phyloP scores from a whole-genome alignment of 2,329 filamentous ascomycete genomes.

The Plectosphaerella cucumerina region DNA sequence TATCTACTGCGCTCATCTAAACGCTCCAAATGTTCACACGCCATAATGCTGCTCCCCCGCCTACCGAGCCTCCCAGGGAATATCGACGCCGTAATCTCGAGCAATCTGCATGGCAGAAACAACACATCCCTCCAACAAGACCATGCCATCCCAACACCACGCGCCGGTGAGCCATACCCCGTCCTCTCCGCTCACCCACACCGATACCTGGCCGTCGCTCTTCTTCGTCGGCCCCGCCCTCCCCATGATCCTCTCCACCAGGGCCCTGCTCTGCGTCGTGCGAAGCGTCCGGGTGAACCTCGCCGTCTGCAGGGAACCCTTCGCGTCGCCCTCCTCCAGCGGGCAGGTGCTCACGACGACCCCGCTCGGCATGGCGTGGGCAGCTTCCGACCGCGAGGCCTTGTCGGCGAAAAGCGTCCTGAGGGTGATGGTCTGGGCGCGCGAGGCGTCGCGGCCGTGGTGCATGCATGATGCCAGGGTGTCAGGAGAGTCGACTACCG shows the following conservation, averaged over 20 bases:
- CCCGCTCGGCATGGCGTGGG: slow-evolving; percentile 47
- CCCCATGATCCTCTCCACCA: slow-evolving; percentile 42
- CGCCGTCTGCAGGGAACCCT: slow-evolving; percentile 37
- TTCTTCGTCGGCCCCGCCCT: background rate
- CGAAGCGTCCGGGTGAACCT: slow-evolving; percentile 50
- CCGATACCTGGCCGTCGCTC: background rate
- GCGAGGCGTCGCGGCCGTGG: slow-evolving; percentile 15
- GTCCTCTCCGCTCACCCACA: slow-evolving; percentile 49
- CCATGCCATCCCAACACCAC: slow-evolving; percentile 65
- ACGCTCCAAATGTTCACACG: too few species aligned
- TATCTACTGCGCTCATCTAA: too few species aligned
- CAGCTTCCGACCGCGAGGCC: slow-evolving; percentile 39
- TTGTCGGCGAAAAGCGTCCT: slow-evolving; percentile 26
- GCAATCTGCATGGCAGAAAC: slow-evolving; percentile 55
- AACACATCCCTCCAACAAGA: slow-evolving; percentile 56
- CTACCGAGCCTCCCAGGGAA: slow-evolving; percentile 26
- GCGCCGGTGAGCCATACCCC: slow-evolving; percentile 53
- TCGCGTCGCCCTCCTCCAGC: slow-evolving; percentile 29
- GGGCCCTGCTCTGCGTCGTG: slow-evolving; percentile 39
- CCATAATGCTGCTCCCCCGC: too few species aligned
- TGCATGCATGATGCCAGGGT: slow-evolving; percentile 20
- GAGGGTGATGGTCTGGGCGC: slow-evolving; percentile 27
- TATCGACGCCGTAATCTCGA: slow-evolving; percentile 41
- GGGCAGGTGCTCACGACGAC: slow-evolving; percentile 50
- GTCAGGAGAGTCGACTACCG: slow-evolving; percentile 5